These are phyloP conservation scores for Macadamia tetraphylla DNA, from an alignment of 164 flowering plant genomes.

Conservation along the genomic window DNA sequence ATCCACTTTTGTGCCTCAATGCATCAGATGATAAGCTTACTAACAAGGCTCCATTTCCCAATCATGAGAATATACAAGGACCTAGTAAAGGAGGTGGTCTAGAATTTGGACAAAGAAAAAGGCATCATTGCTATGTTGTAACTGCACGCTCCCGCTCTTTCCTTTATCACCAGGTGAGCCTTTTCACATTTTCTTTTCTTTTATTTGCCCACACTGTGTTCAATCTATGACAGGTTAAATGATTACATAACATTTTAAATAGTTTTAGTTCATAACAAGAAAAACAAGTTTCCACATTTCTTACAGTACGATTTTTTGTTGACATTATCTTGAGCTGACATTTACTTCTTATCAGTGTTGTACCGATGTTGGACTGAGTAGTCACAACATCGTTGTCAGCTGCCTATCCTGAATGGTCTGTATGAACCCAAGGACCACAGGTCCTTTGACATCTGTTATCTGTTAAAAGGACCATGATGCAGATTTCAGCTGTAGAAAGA, in stretches of 20 bases:
- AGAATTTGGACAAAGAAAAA: conserved; percentile 65
- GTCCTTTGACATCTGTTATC: too few relatives aligned
- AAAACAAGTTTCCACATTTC: too few relatives aligned
- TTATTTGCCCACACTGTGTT: neutral
- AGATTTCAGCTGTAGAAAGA: too few relatives aligned
- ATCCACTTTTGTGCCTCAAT: conserved; percentile 3
- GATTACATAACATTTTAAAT: too few relatives aligned
- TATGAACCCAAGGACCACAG: too few relatives aligned
- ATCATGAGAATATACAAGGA: conserved; percentile 6
- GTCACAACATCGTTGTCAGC: too few relatives aligned
- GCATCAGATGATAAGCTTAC: conserved; percentile 18
- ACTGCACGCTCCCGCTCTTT: conserved; percentile 87
- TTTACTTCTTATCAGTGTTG: too few relatives aligned
- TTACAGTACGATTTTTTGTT: too few relatives aligned
- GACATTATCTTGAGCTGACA: too few relatives aligned
- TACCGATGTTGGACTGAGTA: too few relatives aligned
- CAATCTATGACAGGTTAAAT: neutral
- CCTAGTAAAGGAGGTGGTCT: conserved; percentile 15
- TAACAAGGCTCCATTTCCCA: conserved; percentile 4
- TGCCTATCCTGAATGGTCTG: too few relatives aligned
- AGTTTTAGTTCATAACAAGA: neutral
- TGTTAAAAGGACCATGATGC: too few relatives aligned
- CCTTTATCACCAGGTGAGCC: conserved; percentile 89
- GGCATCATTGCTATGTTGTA: conserved; percentile 65
- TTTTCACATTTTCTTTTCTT: neutral